Evolutionary conservation across 2,329 filamentous ascomycete genomes (phyloP).

Genomic region (Alternaria solani): DNA sequence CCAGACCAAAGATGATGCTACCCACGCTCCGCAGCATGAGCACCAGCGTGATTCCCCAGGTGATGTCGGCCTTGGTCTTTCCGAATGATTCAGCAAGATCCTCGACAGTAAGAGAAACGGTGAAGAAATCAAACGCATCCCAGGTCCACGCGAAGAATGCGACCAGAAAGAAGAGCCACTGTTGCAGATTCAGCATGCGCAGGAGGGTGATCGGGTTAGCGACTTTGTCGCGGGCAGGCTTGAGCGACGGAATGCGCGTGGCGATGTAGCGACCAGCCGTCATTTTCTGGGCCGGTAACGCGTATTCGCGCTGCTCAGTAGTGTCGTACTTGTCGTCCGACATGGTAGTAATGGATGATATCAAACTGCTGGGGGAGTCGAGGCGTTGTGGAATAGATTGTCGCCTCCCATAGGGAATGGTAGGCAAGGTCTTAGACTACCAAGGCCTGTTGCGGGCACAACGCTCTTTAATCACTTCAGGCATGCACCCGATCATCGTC

Average conservation of each 20-base stretch:
- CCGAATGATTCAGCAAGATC: constrained; percentile 63
- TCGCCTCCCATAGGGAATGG: not conserved
- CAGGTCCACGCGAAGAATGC: constrained; percentile 58
- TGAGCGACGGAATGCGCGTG: constrained; percentile 63
- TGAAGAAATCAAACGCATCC: constrained; percentile 68
- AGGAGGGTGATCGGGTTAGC: constrained; percentile 64
- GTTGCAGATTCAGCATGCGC: constrained; percentile 60
- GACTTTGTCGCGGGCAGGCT: constrained; percentile 63
- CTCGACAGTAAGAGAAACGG: constrained; percentile 64
- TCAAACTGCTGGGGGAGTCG: not conserved
- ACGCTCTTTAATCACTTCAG: constrained; percentile 6
- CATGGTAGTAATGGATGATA: constrained; percentile 19
- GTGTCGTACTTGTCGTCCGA: constrained; percentile 28
- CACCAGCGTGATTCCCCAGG: constrained; percentile 61
- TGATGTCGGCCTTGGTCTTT: constrained; percentile 65
- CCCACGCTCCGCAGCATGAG: constrained; percentile 69
- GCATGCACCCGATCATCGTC: constrained; percentile 3
- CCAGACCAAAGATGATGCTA: constrained; percentile 64
- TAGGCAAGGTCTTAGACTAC: not conserved
- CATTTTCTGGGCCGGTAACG: constrained; percentile 21
- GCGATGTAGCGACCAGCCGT: constrained; percentile 58
- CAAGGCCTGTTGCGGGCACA: not conserved
- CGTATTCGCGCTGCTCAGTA: constrained; percentile 27
- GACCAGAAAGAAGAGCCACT: constrained; percentile 66
- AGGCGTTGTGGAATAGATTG: not conserved